Evolutionary conservation across 2,329 filamentous ascomycete genomes (phyloP).

Genomic region (Tolypocladium endophyticum): DNA sequence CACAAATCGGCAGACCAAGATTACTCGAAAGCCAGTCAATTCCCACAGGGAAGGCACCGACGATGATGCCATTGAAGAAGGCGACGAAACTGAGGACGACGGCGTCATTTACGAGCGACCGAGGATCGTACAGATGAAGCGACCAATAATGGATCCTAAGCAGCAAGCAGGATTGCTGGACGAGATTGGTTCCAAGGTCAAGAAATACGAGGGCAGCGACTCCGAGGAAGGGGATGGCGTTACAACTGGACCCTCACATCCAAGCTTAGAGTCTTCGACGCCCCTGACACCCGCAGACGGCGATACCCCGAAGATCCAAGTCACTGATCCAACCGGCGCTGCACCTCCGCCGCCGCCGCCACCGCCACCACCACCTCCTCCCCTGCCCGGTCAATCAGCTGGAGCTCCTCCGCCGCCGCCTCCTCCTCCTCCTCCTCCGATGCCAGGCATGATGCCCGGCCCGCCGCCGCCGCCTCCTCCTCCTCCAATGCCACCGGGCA

Average conservation of each 20-base stretch:
- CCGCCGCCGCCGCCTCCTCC: constrained; percentile 34
- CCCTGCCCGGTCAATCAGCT: constrained; percentile 21
- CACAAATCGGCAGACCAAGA: constrained; percentile 51
- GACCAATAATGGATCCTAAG: constrained; percentile 55
- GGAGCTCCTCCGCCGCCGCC: constrained; percentile 24
- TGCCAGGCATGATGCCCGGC: constrained; percentile 25
- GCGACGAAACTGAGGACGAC: constrained; percentile 42
- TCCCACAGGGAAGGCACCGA: constrained; percentile 20
- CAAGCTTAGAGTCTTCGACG: constrained; percentile 61
- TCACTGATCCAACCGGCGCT: constrained; percentile 34
- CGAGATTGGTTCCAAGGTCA: constrained; percentile 68
- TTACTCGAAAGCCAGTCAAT: constrained; percentile 43
- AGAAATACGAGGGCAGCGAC: constrained; percentile 62
- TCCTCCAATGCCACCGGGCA: constrained; percentile 21
- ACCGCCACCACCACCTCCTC: constrained; percentile 20
- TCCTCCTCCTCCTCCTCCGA: constrained; percentile 26
- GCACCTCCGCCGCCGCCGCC: constrained; percentile 27
- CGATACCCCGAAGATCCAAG: constrained; percentile 47
- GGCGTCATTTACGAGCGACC: constrained; percentile 68
- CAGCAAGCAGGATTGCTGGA: constrained; percentile 54
- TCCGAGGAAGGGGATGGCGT: constrained; percentile 56
- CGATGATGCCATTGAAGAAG: constrained; percentile 34
- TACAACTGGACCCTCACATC: constrained; percentile 66
- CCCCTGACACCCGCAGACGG: constrained; percentile 55
- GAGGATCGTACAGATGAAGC: constrained; percentile 65